These are phyloP conservation scores for Pichia nanzhaoensis DNA, from an alignment of 805 yeast species.

Conservation along the genomic window DNA sequence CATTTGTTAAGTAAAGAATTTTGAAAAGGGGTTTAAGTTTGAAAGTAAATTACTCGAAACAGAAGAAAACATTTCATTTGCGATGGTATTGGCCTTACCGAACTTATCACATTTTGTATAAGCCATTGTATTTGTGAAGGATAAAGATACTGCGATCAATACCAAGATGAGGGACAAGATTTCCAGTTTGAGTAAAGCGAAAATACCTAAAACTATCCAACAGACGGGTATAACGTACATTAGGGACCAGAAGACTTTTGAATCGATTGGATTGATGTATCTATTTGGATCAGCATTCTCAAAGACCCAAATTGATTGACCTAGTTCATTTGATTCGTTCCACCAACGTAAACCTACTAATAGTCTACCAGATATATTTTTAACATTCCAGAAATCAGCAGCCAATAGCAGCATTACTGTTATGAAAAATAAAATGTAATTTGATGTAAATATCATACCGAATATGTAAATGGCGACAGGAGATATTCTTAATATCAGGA, in stretches of 20 bases:
- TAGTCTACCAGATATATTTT: constrained; percentile 84
- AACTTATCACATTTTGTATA: constrained; percentile 90
- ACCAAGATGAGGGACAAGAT: constrained; percentile 60
- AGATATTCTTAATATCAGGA: constrained; percentile 52
- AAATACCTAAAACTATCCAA: constrained; percentile 68
- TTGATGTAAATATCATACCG: constrained; percentile 61
- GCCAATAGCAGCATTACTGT: constrained; percentile 68
- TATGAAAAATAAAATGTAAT: constrained; percentile 72
- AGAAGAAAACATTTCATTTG: constrained; percentile 48
- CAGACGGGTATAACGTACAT: constrained; percentile 66
- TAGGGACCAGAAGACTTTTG: constrained; percentile 80
- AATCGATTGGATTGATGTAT: constrained; percentile 83
- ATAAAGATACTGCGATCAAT: constrained; percentile 60
- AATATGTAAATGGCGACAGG: constrained; percentile 63
- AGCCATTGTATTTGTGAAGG: constrained; percentile 80
- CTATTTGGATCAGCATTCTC: constrained; percentile 73
- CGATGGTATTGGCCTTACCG: constrained; percentile 70
- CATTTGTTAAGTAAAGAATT: constrained; percentile 11
- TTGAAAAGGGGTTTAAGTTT: constrained; percentile 38
- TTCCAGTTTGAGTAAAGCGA: constrained; percentile 75
- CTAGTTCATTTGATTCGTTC: constrained; percentile 70
- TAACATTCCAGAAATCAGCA: constrained; percentile 90
- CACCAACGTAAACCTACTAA: constrained; percentile 95
- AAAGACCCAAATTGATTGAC: constrained; percentile 78
- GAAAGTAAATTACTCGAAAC: constrained; percentile 39